Base-by-base conservation (phyloP, 2,329 filamentous ascomycete genomes). In the Paecilomyces dactylethromorphus region DNA sequence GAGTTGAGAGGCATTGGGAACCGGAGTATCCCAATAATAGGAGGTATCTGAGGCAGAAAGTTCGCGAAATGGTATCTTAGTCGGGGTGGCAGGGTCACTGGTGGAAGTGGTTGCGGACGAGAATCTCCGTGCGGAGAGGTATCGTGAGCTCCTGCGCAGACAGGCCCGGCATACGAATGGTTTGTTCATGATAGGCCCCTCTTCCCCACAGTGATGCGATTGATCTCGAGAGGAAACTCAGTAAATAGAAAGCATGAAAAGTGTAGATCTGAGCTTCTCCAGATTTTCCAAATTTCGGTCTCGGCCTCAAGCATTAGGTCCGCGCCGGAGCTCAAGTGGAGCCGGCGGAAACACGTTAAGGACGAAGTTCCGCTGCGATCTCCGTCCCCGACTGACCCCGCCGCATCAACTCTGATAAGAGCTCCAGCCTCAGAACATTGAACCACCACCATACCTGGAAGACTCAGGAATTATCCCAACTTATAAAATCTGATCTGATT, bases 21-120 rank as follows among this genome's bases (percentile, higher is more conserved):
- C 69, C 49, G 68, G 60, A 0, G 81, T 83, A 57, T 83, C 81
- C 77, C 80, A 83, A 68, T 83, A 80, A 62, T 76, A 78, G 57
- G 74, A 79, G 58, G 69, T 64, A 32, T 73, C 66, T 21, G 69
- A 62, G 12, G 70, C 66, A 2, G 68, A 65, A 49, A 76, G 67
- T 54, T 71, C 66, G 61, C 63, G 57, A 55, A 75, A 68, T 7
- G 59, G 62, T 54, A 64, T 63, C 59, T 70, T 72, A 52, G 66
- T 68, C 32, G 66, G 63, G 53, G 65, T 66, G 3, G 61, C 49
- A 8, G 55, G 55, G 15, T 56, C 52, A 3, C 54, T 56, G 49
- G 29, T 22, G 35, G 62, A 55, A 32, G 55, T 55, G 3, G 58
- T 21, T 53, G 52, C 35, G 49, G 59, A 31, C 21, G 58, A 63